Evolutionary conservation across 305 asterid genomes (phyloP), one percentile per base, ranked within the genome.

Genomic region (Fraxinus dipetala): DNA sequence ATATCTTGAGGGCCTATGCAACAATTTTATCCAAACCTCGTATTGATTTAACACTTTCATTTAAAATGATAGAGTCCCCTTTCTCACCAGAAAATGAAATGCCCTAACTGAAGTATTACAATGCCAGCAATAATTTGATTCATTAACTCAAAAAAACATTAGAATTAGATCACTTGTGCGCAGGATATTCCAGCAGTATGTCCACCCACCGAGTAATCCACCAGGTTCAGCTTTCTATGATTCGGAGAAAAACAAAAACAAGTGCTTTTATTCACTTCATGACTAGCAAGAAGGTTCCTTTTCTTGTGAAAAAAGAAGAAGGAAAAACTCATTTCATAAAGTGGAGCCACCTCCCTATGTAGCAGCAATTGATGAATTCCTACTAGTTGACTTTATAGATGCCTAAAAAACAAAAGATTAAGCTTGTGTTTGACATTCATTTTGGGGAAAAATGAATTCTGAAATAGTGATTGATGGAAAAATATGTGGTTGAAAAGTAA

Each of bases 131-230:
- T 34, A n/a, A 73, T 34, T 61, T 40, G 18, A 61, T 74, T 61
- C 32, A 32, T 0, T 67, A 22, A 20, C 56, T 2, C 28, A 36
- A 78, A 28, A 28, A 9, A 5, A 63, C 65, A 45, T 16, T 76
- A 65, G 59, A 78, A 85, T 16, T 51, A n/a, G 31, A 63, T 54
- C 43, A 77, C 99, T 92, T 90, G 93, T 97, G 92, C 95, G 24
- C 93, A 94, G 76, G 99, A 96, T 80, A 92, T 97, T 1, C 98
- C 93, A 75, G 98, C 92, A 11, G 85, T 79, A 75, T 96, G 98
- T 78, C 99, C 97, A 74, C 95, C 98, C 43, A 89, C 61, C 11
- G 94, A 79, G 87, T 87, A 92, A 84, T 94, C 94, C 86, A 96
- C 43, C 0, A 1, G 87, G 59, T 63, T 90, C 86, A 92, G 77